Base-by-base conservation (phyloP, 768 basidiomycete species). In the Leccinum boreale region DNA sequence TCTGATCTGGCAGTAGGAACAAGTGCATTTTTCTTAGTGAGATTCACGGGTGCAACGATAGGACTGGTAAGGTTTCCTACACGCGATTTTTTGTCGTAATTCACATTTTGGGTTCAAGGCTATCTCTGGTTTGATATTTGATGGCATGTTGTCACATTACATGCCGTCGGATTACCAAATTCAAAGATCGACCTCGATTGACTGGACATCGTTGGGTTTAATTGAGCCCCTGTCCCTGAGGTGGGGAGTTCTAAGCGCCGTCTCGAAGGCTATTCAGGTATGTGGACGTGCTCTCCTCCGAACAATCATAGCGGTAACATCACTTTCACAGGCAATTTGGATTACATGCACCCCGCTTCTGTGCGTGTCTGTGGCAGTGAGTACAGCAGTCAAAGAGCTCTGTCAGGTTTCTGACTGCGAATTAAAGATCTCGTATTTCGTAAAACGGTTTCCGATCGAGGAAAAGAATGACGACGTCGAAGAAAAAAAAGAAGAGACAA, bases 1-100 rank as follows among this genome's bases (percentile, higher is more conserved):
- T 75, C 80, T 49, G 86, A 92, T 62, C 70, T 92, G 52, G 90
- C 91, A 4, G 81, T 85, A 21, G 88, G 89, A 29, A 94, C 92
- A 10, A 87, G 90, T 66, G 90, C 90, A 11, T 94, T 93, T 71
- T 93, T 94, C 73, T 78, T 93, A 55, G 89, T 92, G 47, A 81
- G 91, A 46, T 93, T 93, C 73, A 92, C 90, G 36, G 91, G 91
- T 9, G 89, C 91, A 31, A 92, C 91, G 3, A 77, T 87, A 39
- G 91, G 91, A 59, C 72, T 94, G 75, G 91, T 90, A 70, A 64
- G 86, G 69, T 60, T 62, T 58, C 17, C 28, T 42, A 3, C 35
- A 46, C 33, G 7, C 19, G 23, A n/a, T 48, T 58, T 39, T 50
- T 45, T 28, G 42, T 53, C 42, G 31, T 57, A 48, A 55, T 56